Evolutionary conservation across 805 yeast genomes (phyloP), one percentile per base, ranked within the genome.

Genomic region (Priceomyces carsonii): DNA sequence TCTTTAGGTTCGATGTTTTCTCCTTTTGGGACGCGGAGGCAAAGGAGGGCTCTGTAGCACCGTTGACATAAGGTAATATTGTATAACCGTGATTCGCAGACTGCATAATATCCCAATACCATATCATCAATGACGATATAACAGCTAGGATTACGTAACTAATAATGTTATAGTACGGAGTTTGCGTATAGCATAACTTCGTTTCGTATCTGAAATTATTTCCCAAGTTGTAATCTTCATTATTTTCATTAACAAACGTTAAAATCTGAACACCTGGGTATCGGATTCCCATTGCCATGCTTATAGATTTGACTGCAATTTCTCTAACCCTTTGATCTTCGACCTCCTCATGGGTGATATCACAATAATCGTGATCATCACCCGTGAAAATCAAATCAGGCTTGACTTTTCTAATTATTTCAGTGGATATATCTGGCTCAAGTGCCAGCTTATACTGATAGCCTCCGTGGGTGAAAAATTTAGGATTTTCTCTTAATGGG

Each of bases 351-450:
- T 91, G 98, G 10, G 61, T 59, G 16, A 82, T 73, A 44, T 84
- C 87, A 59, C 99, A 93, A 48, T 88, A 89, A 55, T 93, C 99
- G 61, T 93, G 99, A 56, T 93, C 99, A 55, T 93, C 99, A 1
- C 99, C 99, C 2, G 95, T 77, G 53, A 88, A 86, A 2, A 85
- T 71, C 6, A 82, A 57, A 14, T 68, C 66, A 0, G 99, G 99
- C 29, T 73, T 59, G 0, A 91, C 56, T 8, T 63, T 64, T 5
- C 68, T 50, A 26, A 93, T 58, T 4, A 93, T 69, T 19, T 76
- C 72, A 17, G 73, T 66, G 0, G 93, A 68, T 5, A 83, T 51
- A 3, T 71, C 74, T 9, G 73, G 63, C 29, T 77, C 81, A 4
- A 93, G 66, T 15, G 85, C 89, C 0, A 95, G 90, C 59, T 90